Evolutionary conservation across 345 rosid species (phyloP), one percentile per base, ranked within the genome.

Genomic region (Populus simonii): DNA sequence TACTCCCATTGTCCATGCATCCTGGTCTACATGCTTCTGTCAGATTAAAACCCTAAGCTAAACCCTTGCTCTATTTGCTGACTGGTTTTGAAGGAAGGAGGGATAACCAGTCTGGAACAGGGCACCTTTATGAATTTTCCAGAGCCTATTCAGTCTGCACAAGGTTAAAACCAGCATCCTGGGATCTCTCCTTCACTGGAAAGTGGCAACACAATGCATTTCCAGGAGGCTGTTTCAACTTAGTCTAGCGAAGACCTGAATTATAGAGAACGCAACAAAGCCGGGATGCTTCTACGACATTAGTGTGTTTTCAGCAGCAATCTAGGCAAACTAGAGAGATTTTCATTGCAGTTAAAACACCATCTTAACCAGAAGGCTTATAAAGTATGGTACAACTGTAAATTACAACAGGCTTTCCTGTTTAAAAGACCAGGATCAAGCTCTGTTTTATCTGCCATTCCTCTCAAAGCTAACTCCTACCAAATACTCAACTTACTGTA

Each of bases 381-480:
- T 20, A 59, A 43, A 77, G 80, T n/a, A 25, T 23, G 68, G 27
- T 57, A 55, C 69, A 43, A 38, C 33, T 57, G 80, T 61, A 71
- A 47, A 29, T 57, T 62, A 61, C 63, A 71, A 45, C 70, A 71
- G 53, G 22, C 49, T 67, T 41, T 80, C 82, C 82, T 33, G 75
- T 80, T 43, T 61, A 80, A 80, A 80, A 80, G 43, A 49, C 72
- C 75, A 43, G 82, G 82, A 25, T 62, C 51, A 39, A 70, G 75
- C 79, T 80, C 78, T 53, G 55, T 70, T 62, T 25, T 16, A 55
- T 59, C 59, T 10, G 38, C 31, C 25, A 38, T 13, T 10, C 36
- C 71, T 67, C 15, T 66, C 43, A 27, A 38, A 47, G 67, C 74
- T 79, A 67, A 67, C 33, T 12, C 70, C 41, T 45, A 49, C 74